Evolutionary conservation across 2,329 filamentous ascomycete species (phyloP).

Genomic region (Xylariaceae sp.): DNA sequence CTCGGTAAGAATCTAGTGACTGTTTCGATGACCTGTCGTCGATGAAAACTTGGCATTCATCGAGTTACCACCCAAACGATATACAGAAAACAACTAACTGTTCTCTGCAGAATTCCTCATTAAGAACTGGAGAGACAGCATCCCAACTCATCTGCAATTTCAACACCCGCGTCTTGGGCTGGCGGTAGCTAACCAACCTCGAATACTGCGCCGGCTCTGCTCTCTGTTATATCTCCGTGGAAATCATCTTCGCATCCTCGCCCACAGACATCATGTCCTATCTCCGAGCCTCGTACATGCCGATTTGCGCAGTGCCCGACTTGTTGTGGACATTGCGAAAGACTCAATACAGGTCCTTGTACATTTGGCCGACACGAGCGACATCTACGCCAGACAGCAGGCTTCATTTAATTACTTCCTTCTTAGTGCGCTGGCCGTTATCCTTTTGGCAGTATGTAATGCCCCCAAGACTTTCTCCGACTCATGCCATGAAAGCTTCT

Average conservation of each 20-base stretch:
- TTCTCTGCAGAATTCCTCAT: background rate
- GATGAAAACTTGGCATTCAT: background rate
- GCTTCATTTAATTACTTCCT: constrained; percentile 8
- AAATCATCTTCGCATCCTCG: constrained; percentile 2
- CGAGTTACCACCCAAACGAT: background rate
- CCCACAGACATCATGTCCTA: constrained; percentile 1
- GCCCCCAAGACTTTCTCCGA: constrained; percentile 4
- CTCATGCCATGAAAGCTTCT: constrained; percentile 5
- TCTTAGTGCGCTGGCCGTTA: constrained; percentile 3
- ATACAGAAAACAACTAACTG: background rate
- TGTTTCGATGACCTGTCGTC: background rate
- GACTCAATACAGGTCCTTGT: constrained; percentile 10
- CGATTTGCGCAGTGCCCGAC: background rate
- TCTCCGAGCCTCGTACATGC: constrained; percentile 1
- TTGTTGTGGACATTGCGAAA: background rate
- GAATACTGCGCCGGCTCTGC: background rate
- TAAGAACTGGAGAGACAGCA: background rate
- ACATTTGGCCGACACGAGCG: constrained; percentile 6
- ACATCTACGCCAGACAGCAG: constrained; percentile 7
- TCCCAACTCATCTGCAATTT: constrained; percentile 1
- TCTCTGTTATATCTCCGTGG: background rate
- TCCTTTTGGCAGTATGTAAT: constrained; percentile 9
- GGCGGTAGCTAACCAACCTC: background rate
- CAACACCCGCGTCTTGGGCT: background rate
- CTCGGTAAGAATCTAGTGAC: constrained; percentile 1